phyloP scores from a whole-genome alignment of 2,329 filamentous ascomycete species.

The Cercospora berteroae region DNA sequence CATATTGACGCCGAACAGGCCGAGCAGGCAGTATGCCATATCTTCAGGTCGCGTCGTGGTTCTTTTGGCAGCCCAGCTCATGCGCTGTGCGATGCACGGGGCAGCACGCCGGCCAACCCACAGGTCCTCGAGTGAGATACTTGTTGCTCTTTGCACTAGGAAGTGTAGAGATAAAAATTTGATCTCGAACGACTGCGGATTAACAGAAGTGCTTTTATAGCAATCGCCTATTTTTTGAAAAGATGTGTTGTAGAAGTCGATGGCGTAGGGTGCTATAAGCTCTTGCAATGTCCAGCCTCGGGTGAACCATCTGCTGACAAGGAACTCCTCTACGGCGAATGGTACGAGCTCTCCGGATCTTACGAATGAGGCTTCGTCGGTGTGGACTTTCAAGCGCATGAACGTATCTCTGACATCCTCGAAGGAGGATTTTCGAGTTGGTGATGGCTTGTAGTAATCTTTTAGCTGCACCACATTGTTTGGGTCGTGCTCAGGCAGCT shows the following conservation, averaged over 20 bases:
- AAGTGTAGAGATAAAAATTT: background rate
- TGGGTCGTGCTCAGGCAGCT: background rate
- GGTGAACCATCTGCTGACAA: constrained; percentile 6
- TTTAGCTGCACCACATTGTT: background rate
- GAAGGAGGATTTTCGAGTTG: background rate
- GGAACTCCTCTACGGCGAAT: background rate
- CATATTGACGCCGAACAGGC: constrained; percentile 48
- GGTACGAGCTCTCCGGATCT: background rate
- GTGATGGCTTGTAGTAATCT: background rate
- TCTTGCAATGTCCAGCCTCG: constrained; percentile 14
- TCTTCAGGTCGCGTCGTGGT: constrained; percentile 40
- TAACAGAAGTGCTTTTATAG: background rate
- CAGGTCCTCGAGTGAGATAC: background rate
- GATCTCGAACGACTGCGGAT: background rate
- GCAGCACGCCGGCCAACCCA: background rate
- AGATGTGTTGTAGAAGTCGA: background rate
- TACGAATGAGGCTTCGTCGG: background rate
- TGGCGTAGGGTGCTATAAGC: background rate
- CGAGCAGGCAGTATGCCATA: constrained; percentile 48
- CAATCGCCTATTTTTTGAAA: background rate
- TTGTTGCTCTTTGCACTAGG: background rate
- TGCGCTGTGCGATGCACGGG: constrained; percentile 20
- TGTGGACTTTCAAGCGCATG: background rate
- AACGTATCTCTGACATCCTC: background rate
- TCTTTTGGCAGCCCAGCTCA: constrained; percentile 23